These are phyloP conservation scores for Phytophthora rubi DNA, from an alignment of 352 stramenopile genomes.

Conservation along the genomic window DNA sequence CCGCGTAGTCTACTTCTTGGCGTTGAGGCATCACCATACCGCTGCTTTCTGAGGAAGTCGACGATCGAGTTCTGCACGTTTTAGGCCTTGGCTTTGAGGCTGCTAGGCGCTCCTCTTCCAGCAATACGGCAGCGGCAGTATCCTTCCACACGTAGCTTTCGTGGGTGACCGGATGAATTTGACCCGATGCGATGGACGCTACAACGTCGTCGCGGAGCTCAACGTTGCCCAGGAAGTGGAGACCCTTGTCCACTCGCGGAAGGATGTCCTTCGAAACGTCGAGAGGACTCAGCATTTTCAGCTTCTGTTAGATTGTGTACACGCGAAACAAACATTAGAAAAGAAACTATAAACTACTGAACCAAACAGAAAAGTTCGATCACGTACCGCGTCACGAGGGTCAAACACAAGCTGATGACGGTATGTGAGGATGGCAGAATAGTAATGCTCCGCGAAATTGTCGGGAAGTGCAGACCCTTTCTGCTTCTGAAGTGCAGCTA, in stretches of 20 bases:
- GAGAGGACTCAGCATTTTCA: constrained; percentile 82
- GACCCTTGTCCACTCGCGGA: constrained; percentile 52
- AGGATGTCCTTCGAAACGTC: constrained; percentile 63
- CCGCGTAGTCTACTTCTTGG: background rate
- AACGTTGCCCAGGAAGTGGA: constrained; percentile 76
- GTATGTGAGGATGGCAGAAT: constrained; percentile 83
- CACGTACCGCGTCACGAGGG: constrained; percentile 62
- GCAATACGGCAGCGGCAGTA: constrained; percentile 29
- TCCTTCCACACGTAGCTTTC: constrained; percentile 82
- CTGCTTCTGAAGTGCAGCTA: constrained; percentile 55
- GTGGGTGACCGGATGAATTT: constrained; percentile 72
- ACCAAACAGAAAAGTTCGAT: background rate
- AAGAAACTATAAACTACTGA: constrained; percentile 15
- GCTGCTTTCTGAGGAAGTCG: constrained; percentile 68
- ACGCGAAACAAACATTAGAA: constrained; percentile 22
- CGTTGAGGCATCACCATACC: constrained; percentile 15
- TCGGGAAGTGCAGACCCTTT: constrained; percentile 49
- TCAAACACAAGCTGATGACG: constrained; percentile 90
- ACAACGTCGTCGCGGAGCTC: constrained; percentile 62
- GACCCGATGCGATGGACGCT: constrained; percentile 58
- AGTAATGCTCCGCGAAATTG: constrained; percentile 59
- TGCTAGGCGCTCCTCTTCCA: constrained; percentile 20
- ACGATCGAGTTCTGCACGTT: constrained; percentile 40
- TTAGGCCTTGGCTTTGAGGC: constrained; percentile 6
- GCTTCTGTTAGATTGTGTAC: constrained; percentile 47